A percentile compares a stretch with the other conserved stretches of the same genome.
These are phyloP conservation scores for Candida nonsorbophila DNA, from an alignment of 805 yeast species.

Conservation along the genomic window DNA sequence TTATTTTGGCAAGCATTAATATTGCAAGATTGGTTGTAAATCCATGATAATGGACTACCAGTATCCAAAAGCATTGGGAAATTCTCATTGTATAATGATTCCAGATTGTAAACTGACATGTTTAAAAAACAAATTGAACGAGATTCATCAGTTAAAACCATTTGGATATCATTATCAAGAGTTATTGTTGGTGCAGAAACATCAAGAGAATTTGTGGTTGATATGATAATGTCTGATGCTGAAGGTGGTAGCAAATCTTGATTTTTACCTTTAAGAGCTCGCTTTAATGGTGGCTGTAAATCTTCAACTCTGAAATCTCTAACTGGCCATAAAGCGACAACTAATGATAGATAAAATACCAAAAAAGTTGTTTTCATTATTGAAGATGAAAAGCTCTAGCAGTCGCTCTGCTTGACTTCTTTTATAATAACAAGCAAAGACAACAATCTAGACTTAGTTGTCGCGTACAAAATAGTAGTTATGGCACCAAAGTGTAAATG, in stretches of 20 bases:
- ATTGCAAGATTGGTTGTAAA: constrained; percentile 48
- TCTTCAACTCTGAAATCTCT: constrained; percentile 13
- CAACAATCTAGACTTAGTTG: no score
- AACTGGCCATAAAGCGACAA: constrained; percentile 7
- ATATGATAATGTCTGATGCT: constrained; percentile 3
- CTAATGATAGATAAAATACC: background rate
- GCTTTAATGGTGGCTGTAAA: constrained; percentile 1
- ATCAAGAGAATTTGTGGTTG: constrained; percentile 7
- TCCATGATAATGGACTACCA: constrained; percentile 62
- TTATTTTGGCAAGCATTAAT: constrained; percentile 35
- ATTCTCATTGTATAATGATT: constrained; percentile 19
- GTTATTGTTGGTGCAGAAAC: constrained; percentile 12
- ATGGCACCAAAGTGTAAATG: no score
- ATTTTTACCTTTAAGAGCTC: background rate
- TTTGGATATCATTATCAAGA: constrained; percentile 10
- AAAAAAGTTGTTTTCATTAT: background rate
- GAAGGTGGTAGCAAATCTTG: constrained; percentile 5
- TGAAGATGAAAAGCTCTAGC: no score
- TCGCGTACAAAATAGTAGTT: no score
- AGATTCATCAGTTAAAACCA: constrained; percentile 15
- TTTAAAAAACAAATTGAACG: constrained; percentile 16
- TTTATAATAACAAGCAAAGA: no score
- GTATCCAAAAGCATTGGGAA: constrained; percentile 58
- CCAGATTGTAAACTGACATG: constrained; percentile 14
- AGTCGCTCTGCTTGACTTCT: no score